phyloP scores from a whole-genome alignment of 2,329 filamentous ascomycete genomes.

The Aotearoamyces nothofagi region DNA sequence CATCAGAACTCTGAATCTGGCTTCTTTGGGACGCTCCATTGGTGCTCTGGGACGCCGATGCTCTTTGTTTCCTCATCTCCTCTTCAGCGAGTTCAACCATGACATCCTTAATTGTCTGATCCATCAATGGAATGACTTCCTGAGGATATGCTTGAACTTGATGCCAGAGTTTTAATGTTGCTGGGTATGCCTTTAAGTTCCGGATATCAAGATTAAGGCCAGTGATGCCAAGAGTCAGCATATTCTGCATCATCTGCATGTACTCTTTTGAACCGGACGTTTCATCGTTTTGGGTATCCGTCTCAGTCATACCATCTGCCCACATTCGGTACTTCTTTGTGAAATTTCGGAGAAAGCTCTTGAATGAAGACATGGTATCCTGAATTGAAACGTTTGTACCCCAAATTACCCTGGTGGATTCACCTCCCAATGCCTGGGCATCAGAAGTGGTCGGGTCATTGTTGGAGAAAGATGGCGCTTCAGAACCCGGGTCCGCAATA shows the following conservation, averaged over 20 bases:
- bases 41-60: slow-evolving; percentile 45
- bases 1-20: slow-evolving; percentile 51
- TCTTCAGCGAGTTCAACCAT: slow-evolving; percentile 81
- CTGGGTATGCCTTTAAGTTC: slow-evolving; percentile 84
- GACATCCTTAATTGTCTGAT: slow-evolving; percentile 82
- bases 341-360: slow-evolving; percentile 85
- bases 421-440: slow-evolving; percentile 72
- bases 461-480: slow-evolving; percentile 44
- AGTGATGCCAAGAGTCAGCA: slow-evolving; percentile 74
- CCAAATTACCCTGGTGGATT: slow-evolving; percentile 78
- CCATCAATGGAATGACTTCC: slow-evolving; percentile 93
- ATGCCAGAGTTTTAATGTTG: slow-evolving; percentile 87
- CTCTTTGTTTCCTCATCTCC: slow-evolving; percentile 56
- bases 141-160: slow-evolving; percentile 89
- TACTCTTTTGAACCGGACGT: slow-evolving; percentile 71
- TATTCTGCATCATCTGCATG: slow-evolving; percentile 70
- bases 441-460: slow-evolving; percentile 77
- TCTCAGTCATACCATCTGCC: slow-evolving; percentile 67
- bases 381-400: slow-evolving; percentile 92
- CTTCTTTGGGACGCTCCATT: slow-evolving; percentile 30
- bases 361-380: slow-evolving; percentile 76
- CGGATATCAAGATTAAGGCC: slow-evolving; percentile 78
- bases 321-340: slow-evolving; percentile 90
- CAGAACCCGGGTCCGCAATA: slow-evolving; percentile 33
- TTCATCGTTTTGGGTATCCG: slow-evolving; percentile 54